phyloP scores from a whole-genome alignment of 2,329 filamentous ascomycete genomes.

The Didymella arachidicola region DNA sequence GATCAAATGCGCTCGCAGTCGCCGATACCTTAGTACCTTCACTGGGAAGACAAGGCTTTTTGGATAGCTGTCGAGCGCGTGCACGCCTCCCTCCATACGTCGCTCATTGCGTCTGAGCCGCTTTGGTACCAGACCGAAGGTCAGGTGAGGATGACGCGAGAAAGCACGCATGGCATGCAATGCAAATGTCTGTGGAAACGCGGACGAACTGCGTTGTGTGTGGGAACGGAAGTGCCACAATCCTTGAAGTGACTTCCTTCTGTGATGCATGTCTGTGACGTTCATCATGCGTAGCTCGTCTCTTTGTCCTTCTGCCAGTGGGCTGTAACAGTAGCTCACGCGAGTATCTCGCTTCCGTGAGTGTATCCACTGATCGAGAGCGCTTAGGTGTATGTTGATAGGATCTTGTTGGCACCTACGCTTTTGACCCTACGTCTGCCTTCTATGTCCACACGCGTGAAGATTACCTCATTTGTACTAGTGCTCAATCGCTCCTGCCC shows the following conservation, averaged over 20 bases:
- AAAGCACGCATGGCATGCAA: background rate
- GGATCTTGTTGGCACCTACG: background rate
- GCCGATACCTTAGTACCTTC: conserved; percentile 37
- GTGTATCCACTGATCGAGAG: background rate
- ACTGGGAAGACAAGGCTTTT: conserved; percentile 27
- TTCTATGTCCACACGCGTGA: background rate
- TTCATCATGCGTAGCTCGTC: background rate
- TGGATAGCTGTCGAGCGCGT: conserved; percentile 34
- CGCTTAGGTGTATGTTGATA: background rate
- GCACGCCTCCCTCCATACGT: conserved; percentile 14
- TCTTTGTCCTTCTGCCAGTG: background rate
- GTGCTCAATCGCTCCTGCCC: background rate
- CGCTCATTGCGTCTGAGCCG: conserved; percentile 25
- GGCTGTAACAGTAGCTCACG: background rate
- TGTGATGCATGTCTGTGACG: background rate
- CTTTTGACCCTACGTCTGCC: background rate
- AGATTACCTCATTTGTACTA: background rate
- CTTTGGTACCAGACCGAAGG: conserved; percentile 2
- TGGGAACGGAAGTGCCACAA: conserved; percentile 1
- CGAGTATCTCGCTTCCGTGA: background rate
- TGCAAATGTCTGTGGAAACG: background rate
- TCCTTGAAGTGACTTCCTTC: background rate
- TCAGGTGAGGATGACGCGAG: conserved; percentile 22
- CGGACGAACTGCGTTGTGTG: background rate
- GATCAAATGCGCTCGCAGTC: conserved; percentile 44